Evolutionary conservation across 257 asterid species (phyloP), one percentile per base, ranked within the genome.

Genomic region (Coffea eugenioides): DNA sequence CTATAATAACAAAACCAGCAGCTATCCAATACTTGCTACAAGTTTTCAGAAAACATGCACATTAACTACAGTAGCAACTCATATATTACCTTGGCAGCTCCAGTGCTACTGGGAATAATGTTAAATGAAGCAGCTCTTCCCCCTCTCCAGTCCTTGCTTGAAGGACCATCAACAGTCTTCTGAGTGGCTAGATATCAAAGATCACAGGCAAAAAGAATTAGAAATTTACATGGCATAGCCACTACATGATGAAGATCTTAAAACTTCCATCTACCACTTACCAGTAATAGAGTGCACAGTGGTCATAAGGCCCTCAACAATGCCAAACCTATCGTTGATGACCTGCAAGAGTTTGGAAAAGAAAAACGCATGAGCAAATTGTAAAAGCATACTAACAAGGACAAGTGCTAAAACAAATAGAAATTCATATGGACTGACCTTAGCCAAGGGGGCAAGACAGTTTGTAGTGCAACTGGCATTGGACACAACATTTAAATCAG

Each of bases 41-140:
- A 23, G 66, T 65, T 11, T 65, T 65, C 0, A 65, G 18, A 65
- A 6, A 27, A 65, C 8, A 27, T 13, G 20, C 8, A 11, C 18
- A 65, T 27, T 23, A 62, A 73, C 59, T 18, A n/a, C 25, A 27
- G 21, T 39, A 36, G 14, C 43, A 45, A 75, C 11, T 72, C 70
- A 41, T 34, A 43, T 3, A n/a, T 49, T 83, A 86, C 96, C 90
- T 92, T 92, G 79, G 96, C 94, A 72, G 96, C 97, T 39, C 97
- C 97, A 79, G 97, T 92, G 92, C 95, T 90, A 86, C 95, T 89
- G 83, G 97, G 97, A 77, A 92, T 92, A 77, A 92, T 89, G 90
- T 91, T 92, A 86, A 91, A 92, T 54, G 97, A 91, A 59, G 97
- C 97, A 64, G 96, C 97, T 78, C 97, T 91, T 85, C 97, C 97